phyloP scores from a whole-genome alignment of 1,284 basidiomycete genomes.

The Coniophora puteana region DNA sequence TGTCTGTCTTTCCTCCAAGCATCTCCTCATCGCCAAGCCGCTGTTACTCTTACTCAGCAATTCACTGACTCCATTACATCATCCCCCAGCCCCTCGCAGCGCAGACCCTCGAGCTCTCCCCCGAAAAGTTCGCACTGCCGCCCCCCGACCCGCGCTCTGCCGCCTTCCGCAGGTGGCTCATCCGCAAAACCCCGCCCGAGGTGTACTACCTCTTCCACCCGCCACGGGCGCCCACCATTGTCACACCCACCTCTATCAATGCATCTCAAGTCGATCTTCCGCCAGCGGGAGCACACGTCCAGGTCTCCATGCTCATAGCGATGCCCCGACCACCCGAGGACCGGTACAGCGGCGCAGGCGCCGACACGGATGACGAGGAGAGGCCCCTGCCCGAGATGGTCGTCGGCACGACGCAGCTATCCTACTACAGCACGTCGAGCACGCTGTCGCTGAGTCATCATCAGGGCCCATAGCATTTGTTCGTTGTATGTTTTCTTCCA shows the following conservation, averaged over 20 bases:
- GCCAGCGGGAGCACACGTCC: conserved; percentile 19
- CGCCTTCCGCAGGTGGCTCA: conserved; percentile 19
- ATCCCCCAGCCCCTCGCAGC: conserved; percentile 24
- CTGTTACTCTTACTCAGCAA: background rate
- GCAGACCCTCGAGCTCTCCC: conserved; percentile 3
- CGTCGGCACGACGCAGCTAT: conserved; percentile 20
- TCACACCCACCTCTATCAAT: conserved; percentile 2
- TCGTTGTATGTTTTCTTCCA: conserved; percentile 5
- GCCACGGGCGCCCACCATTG: conserved; percentile 11
- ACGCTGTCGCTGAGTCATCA: conserved; percentile 1
- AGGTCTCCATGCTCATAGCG: conserved; percentile 21
- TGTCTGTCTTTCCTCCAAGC: no score
- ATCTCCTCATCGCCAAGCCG: no score
- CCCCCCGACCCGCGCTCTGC: conserved; percentile 4
- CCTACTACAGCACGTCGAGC: conserved; percentile 20
- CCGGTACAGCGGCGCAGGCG: background rate
- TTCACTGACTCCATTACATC: no score
- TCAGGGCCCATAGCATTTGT: background rate
- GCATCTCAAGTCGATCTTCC: conserved; percentile 7
- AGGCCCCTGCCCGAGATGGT: conserved; percentile 16
- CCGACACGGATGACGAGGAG: conserved; percentile 1
- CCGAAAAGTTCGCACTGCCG: background rate
- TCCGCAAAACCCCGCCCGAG: conserved; percentile 18
- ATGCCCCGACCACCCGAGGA: conserved; percentile 21
- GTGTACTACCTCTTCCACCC: conserved; percentile 23